Base-by-base conservation (phyloP, 257 asterid species). In the Solanum dulcamara region DNA sequence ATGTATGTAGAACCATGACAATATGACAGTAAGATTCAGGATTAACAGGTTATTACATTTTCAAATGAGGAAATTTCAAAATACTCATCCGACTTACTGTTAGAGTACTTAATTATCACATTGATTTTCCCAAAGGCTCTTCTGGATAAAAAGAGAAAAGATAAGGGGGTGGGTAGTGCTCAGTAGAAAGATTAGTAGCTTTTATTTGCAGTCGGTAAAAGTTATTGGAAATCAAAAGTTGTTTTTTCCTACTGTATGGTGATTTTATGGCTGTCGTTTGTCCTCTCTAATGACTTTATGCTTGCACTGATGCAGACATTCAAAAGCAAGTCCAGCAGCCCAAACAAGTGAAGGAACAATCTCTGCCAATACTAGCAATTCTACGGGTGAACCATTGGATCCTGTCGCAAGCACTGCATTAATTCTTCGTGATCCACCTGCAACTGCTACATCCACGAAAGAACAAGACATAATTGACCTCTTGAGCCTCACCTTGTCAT, bases 391-490 rank as follows among this genome's bases (percentile, higher is more conserved):
- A 40, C 51, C 72, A 18, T 66, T 46, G 51, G 72, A 85, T 64
- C 87, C 88, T 26, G 71, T 57, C 79, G 83, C 68, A 86, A 90
- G 91, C 91, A 94, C 90, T 42, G 98, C 98, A 4, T 89, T 94
- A 81, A 93, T 94, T 81, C 93, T 92, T 68, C 83, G 87, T 1
- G 92, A 87, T 71, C 80, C 89, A 7, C 89, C 91, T 72, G 85
- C 90, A 59, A 86, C 94, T 8, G 87, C 84, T 26, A 89, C 67
- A 62, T 83, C 95, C 53, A 87, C 88, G 2, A 87, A 91, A 82
- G 98, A 96, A 80, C 95, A 91, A 89, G 97, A 92, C 83, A 90
- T 94, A 44, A 91, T 92, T 8, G 98, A 94, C 86, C 97, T 94
- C 79, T 86, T 94, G 86, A 95, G 97, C 90, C 87, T 93, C 67